These are phyloP conservation scores for Annona cherimola DNA, from an alignment of 164 flowering plant genomes.

Conservation along the genomic window DNA sequence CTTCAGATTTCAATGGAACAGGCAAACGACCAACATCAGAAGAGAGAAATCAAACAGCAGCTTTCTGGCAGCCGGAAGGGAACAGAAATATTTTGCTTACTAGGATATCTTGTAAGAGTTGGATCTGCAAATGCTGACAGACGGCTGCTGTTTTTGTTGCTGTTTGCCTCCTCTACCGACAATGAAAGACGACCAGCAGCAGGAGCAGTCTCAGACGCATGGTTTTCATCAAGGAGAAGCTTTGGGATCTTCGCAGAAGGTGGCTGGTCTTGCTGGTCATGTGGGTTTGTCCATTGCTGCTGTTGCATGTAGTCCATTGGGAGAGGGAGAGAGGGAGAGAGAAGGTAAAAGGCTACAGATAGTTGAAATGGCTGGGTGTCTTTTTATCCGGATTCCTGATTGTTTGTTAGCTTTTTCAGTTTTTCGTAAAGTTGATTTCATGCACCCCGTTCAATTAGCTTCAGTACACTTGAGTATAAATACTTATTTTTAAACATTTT, in stretches of 20 bases:
- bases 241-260: constrained; percentile 50
- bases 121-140: constrained; percentile 47
- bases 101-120: constrained; percentile 37
- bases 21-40: constrained; percentile 3
- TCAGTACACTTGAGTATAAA: too few species aligned
- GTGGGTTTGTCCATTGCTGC: constrained; percentile 61
- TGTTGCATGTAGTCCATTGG: constrained; percentile 73
- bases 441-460: too few species aligned
- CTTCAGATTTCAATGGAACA: background rate
- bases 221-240: constrained; percentile 25
- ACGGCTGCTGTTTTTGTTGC: constrained; percentile 30
- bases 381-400: background rate
- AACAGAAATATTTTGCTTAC: constrained; percentile 24
- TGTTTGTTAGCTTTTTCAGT: background rate
- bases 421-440: too few species aligned
- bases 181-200: constrained; percentile 35
- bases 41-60: background rate
- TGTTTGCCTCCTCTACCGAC: constrained; percentile 52
- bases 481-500: too few species aligned
- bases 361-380: background rate
- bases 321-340: constrained; percentile 15
- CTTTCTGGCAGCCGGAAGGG: background rate
- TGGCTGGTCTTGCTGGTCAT: constrained; percentile 51
- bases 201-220: constrained; percentile 30
- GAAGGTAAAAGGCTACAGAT: background rate